Evolutionary conservation across 768 basidiomycete species (phyloP).

Genomic region (Sarcomyxa edulis): DNA sequence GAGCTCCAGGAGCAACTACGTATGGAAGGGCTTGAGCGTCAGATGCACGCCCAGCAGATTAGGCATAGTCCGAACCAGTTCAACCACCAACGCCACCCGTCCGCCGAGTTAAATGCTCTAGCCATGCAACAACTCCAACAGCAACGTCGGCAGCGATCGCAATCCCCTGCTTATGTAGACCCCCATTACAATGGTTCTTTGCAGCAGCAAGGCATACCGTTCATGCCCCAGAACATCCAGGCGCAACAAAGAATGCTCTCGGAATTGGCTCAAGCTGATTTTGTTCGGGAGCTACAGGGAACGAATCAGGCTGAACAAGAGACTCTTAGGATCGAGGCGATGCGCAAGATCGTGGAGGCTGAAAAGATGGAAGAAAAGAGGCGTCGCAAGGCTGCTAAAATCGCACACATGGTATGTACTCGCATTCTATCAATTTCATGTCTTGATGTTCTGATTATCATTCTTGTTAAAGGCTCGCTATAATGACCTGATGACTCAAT

Average conservation of each 20-base stretch:
- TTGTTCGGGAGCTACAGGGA: slow-evolving; percentile 60
- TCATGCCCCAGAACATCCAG: slow-evolving; percentile 60
- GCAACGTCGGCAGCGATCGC: slow-evolving; percentile 44
- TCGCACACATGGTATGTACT: slow-evolving; percentile 74
- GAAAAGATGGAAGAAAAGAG: slow-evolving; percentile 86
- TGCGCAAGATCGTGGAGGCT: slow-evolving; percentile 87
- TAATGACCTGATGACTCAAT: slow-evolving; percentile 95
- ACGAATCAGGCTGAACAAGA: slow-evolving; percentile 61
- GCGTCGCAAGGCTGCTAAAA: slow-evolving; percentile 76
- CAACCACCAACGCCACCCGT: slow-evolving; percentile 36
- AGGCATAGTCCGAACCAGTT: slow-evolving; percentile 22
- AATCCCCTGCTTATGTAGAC: slow-evolving; percentile 30
- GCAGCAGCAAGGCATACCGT: slow-evolving; percentile 46
- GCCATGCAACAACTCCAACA: slow-evolving; percentile 28
- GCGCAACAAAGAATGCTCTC: slow-evolving; percentile 73
- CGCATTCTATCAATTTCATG: background rate
- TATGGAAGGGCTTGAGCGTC: slow-evolving; percentile 63
- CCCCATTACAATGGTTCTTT: slow-evolving; percentile 31
- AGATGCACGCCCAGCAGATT: slow-evolving; percentile 49
- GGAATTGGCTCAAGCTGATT: slow-evolving; percentile 69
- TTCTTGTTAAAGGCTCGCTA: slow-evolving; percentile 63
- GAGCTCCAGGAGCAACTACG: slow-evolving; percentile 62
- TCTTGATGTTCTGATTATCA: background rate
- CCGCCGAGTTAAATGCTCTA: slow-evolving; percentile 43
- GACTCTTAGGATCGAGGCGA: slow-evolving; percentile 68